Evolutionary conservation across 2,329 filamentous ascomycete genomes (phyloP), one percentile per base, ranked within the genome.

Genomic region (Trichoderma semiorbis): DNA sequence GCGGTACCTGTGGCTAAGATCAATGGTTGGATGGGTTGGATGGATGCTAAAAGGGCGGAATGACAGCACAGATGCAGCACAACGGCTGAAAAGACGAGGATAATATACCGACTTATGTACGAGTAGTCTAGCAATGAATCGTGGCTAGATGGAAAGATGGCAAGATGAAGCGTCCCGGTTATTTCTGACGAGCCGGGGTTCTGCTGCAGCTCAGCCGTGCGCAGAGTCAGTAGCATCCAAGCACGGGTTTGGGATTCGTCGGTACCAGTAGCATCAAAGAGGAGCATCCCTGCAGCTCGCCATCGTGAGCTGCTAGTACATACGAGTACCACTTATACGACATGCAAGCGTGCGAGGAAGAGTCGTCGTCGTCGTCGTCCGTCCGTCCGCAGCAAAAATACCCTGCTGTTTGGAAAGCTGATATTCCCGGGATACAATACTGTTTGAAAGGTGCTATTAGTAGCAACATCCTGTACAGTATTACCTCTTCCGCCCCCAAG

Each of bases 131-230:
- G 55, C 55, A 60, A 60, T 21, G 43, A 21, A 50, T n/a, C 18
- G 21, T n/a, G 63, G 60, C 18, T 30, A 28, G n/a, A 63, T 30
- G 26, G 53, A 39, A 14, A 57, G 53, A 57, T 60, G 28, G 47
- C 36, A 66, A 55, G 32, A 57, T 8, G 24, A 30, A 30, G 32
- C 32, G 32, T 26, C 50, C 64, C 53, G 64, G 64, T 67, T 57
- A 43, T 57, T 57, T 43, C 24, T 57, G 32, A 34, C 24, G 30
- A 16, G 50, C 50, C 30, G 26, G 28, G 28, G 47, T 10, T 24
- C 16, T 55, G 64, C 34, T 58, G 64, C 64, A 67, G 64, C 64
- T 43, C 64, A 67, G 50, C 64, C 64, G 64, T 43, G 50, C 24
- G 64, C 50, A 67, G 50, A 55, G 18, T 55, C 64, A 57, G 32